Evolutionary conservation across 257 asterid species (phyloP).

Genomic region (Solanum acaule): DNA sequence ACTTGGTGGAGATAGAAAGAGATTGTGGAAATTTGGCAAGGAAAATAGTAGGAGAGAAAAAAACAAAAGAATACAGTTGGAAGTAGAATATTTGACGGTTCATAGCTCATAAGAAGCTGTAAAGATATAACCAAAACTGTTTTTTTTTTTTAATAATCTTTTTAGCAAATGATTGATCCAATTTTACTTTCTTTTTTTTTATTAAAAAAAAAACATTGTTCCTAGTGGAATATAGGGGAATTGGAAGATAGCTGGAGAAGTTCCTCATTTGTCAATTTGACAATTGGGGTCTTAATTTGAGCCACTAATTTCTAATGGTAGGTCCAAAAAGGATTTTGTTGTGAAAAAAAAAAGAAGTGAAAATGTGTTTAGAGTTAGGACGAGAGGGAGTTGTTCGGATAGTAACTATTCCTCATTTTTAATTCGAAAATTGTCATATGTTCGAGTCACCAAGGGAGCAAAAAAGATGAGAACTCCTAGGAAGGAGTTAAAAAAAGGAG

Average conservation of each 20-base stretch:
- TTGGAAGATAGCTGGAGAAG: not conserved
- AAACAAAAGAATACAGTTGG: not conserved
- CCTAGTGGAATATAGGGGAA: not conserved
- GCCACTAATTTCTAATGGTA: not conserved
- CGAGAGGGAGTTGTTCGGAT: rapidly evolving
- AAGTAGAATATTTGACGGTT: not conserved
- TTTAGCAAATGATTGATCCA: not conserved
- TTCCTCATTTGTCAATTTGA: not conserved
- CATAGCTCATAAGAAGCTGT: not conserved
- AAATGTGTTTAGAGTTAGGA: not conserved
- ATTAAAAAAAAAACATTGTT: not conserved
- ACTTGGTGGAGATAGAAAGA: no score
- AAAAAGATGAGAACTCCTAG: no score
- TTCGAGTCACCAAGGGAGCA: rapidly evolving
- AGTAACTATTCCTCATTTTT: no score
- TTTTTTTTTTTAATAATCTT: not conserved
- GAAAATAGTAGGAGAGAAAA: not conserved
- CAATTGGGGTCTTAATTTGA: not conserved
- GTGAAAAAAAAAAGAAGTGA: not conserved
- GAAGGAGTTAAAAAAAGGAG: not conserved
- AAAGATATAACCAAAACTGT: not conserved
- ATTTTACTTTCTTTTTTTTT: not conserved
- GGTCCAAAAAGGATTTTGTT: not conserved
- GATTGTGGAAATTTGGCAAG: not conserved
- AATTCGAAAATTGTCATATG: rapidly evolving